A percentile compares a stretch with the other conserved stretches of the same genome.
Evolutionary conservation across 1,284 basidiomycete species (phyloP).

Genomic region (Boletus sp.): DNA sequence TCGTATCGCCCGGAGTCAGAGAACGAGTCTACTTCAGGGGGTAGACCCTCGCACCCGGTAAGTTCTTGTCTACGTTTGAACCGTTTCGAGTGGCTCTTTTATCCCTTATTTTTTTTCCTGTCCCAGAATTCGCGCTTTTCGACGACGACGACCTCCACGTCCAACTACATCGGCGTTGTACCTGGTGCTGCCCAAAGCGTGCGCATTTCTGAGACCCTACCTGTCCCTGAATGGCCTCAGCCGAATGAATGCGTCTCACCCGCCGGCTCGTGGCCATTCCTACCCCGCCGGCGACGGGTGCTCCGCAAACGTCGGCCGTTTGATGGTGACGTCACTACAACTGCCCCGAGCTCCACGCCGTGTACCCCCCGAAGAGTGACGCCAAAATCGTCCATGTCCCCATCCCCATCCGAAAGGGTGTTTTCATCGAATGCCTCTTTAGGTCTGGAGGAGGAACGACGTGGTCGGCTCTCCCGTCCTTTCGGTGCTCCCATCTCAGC

Average conservation of each 20-base stretch:
- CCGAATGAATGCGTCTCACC: constrained; percentile 11
- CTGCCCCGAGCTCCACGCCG: constrained; percentile 5
- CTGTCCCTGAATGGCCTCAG: constrained; percentile 5
- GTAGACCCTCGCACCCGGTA: constrained; percentile 18
- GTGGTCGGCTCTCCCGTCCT: constrained; percentile 8
- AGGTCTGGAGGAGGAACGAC: neutral
- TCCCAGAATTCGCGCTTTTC: constrained; percentile 48
- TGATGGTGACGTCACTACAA: constrained; percentile 4
- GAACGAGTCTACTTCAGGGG: constrained; percentile 4
- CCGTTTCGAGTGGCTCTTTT: too few relatives aligned
- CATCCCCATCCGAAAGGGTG: neutral
- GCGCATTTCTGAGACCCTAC: constrained; percentile 7
- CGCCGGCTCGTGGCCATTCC: constrained; percentile 25
- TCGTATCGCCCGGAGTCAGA: constrained; percentile 12
- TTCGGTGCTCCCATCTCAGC: neutral
- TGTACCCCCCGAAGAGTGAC: constrained; percentile 16
- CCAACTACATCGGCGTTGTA: constrained; percentile 40
- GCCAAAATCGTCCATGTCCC: neutral
- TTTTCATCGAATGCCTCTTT: constrained; percentile 1
- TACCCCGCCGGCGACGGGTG: constrained; percentile 20
- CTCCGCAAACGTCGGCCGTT: constrained; percentile 30
- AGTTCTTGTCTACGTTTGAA: constrained; percentile 1
- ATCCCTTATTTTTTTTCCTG: neutral
- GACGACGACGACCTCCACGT: constrained; percentile 48
- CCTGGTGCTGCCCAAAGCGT: neutral